Base-by-base conservation (phyloP, 2,329 filamentous ascomycete genomes). In the Alternaria brassicae region DNA sequence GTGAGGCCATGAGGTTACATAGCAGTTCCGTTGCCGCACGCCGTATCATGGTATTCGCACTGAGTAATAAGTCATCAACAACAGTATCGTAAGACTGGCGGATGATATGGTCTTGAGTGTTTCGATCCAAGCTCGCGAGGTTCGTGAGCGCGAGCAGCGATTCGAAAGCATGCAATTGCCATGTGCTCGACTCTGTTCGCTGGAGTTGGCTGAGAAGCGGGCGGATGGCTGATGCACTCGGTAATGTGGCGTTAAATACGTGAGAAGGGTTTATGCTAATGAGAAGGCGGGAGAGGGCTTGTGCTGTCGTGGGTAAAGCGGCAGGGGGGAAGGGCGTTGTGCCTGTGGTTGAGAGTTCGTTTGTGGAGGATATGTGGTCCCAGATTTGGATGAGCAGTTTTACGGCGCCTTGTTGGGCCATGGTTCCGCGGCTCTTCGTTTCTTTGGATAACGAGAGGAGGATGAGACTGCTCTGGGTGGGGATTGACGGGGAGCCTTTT, bases 341-440 rank as follows among this genome's bases (percentile, higher is more conserved):
- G 4, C 76, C 59, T 68, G 69, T 62, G 82, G 84, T 61, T 72
- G 79, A 59, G 70, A 74, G 36, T 72, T 77, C 60, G 84, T 84
- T 58, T 2, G 79, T 68, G 12, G 65, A 60, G 23, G 65, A 67
- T 3, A 92, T 82, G n/a, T 82, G 81, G 12, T 84, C 82, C 84
- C 88, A 88, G 54, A 89, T 85, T 13, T 89, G 86, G 25, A 98
- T 85, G 21, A 98, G 84, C 1, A 97, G 85, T 69, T 91, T 95
- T 17, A 97, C 86, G 2, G 91, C 92, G n/a, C 95, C 95, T 82
- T 98, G 93, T 73, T 98, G 95, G 3, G 93, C 91, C 64, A 99
- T 88, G 48, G 87, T 84, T 0, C 92, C 91, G 10, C 95, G 88
- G 56, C 92, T 84, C 55, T 87, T 87, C 37, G 88, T 83, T n/a